Conservation (phyloP, 2,329 filamentous ascomycete genomes). For the Xylaria digitata region DNA sequence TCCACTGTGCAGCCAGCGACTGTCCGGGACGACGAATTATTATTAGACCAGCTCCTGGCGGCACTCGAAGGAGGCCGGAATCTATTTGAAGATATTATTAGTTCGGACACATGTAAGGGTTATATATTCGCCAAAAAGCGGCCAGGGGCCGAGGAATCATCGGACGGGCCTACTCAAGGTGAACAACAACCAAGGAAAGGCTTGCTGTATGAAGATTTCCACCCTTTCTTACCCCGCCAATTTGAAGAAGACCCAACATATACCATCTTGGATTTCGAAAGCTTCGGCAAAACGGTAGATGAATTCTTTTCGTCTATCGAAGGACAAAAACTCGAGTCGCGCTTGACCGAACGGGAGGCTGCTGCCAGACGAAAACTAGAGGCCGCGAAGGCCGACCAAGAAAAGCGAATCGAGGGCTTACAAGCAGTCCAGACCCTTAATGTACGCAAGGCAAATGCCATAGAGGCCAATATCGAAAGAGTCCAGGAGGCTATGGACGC, state of each 20-base stretch:
- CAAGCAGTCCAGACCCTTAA: constrained; percentile 85
- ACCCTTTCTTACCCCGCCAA: constrained; percentile 88
- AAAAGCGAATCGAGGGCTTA: constrained; percentile 84
- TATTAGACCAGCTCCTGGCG: constrained; percentile 74
- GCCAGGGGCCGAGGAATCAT: constrained; percentile 44
- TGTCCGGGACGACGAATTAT: constrained; percentile 72
- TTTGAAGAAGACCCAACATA: constrained; percentile 74
- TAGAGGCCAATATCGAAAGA: constrained; percentile 88
- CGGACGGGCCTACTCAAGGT: constrained; percentile 49
- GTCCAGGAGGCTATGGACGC: constrained; percentile 94
- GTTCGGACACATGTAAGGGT: constrained; percentile 74
- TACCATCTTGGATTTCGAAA: constrained; percentile 79
- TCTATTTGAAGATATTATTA: constrained; percentile 76
- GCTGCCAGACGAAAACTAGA: constrained; percentile 86
- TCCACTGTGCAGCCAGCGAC: constrained; percentile 73
- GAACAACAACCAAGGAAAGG: constrained; percentile 56
- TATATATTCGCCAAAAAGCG: constrained; percentile 86
- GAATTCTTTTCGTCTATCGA: constrained; percentile 98
- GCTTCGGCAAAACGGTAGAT: constrained; percentile 93
- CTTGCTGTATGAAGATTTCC: constrained; percentile 91
- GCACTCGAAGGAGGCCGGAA: constrained; percentile 77
- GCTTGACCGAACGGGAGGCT: constrained; percentile 83
- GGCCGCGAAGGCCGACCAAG: constrained; percentile 84
- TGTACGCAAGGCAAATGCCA: constrained; percentile 86
- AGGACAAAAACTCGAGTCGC: constrained; percentile 88